Evolutionary conservation across 2,329 filamentous ascomycete genomes (phyloP), one percentile per base, ranked within the genome.

Genomic region (Hortaea sp.): DNA sequence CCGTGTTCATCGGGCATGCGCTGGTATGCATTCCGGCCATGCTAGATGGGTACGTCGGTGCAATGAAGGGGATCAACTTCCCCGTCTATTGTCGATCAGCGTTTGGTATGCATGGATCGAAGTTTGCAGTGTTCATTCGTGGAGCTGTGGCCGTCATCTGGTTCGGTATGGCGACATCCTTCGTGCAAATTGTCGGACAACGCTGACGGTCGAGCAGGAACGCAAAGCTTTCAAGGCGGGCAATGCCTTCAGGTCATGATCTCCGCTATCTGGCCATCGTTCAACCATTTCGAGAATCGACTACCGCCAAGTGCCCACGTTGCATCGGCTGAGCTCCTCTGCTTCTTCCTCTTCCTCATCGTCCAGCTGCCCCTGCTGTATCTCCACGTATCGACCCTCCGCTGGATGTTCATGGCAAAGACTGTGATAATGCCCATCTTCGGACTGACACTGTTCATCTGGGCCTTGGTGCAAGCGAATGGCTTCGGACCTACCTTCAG

Each of bases 381-480:
- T 47, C 58, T 70, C 43, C 61, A 64, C 42, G 63, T 67, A 5
- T 64, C 67, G 37, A 63, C 60, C 7, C 65, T 80, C 11, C 64
- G 72, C 39, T 76, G 69, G 57, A 56, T 79, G 37, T 79, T 79
- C 58, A 67, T 73, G 62, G 62, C 57, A 3, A 70, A 70, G 54
- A 62, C 58, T 10, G 51, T 68, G 9, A 60, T 69, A 35, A 64
- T 79, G 10, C 78, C 79, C 0, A 64, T 77, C 13, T 73, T 77
- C 1, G 79, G 77, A 57, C 69, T 83, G 48, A 77, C 75, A 1
- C 80, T 79, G 20, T 68, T 84, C 56, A 74, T 77, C 38, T 83
- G 79, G 78, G 74, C 74, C 4, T 72, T 82, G 48, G 71, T 74
- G 2, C 65, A 68, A 3, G 74, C 75, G 43, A 74, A 75, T 3